phyloP scores from a whole-genome alignment of 2,329 filamentous ascomycete species.

The Botrytis paeoniae region DNA sequence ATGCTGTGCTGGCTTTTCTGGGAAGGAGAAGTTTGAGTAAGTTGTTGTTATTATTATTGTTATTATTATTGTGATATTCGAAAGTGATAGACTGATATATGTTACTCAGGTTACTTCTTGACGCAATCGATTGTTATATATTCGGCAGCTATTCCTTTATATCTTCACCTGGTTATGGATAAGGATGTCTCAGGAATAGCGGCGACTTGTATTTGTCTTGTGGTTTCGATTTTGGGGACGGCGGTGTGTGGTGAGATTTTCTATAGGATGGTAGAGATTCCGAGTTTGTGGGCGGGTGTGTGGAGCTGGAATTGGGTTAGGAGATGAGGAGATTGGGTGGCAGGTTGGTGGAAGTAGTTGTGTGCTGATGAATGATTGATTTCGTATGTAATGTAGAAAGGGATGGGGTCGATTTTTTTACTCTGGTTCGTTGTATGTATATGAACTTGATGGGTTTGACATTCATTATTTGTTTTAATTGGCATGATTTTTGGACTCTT shows the following conservation, averaged over 20 bases:
- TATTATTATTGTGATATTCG: not conserved
- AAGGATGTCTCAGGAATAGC: not conserved
- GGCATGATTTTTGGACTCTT: no score
- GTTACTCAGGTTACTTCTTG: slow-evolving; percentile 42
- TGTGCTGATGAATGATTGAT: not conserved
- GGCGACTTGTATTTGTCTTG: slow-evolving; percentile 4
- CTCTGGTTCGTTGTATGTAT: not conserved
- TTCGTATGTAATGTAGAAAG: not conserved
- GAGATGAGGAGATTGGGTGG: not conserved
- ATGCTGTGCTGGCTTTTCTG: slow-evolving; percentile 39
- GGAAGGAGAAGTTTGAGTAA: slow-evolving; percentile 46
- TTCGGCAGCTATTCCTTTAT: slow-evolving; percentile 43
- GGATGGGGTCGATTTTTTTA: not conserved
- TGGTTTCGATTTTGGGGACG: not conserved
- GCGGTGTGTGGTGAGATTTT: slow-evolving; percentile 19
- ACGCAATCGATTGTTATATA: slow-evolving; percentile 44
- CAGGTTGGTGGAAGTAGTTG: no score
- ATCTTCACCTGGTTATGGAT: slow-evolving; percentile 16
- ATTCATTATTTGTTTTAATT: no score
- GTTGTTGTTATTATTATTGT: no score
- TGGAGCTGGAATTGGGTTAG: slow-evolving; percentile 19
- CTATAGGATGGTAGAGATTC: slow-evolving; percentile 23
- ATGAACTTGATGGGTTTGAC: not conserved
- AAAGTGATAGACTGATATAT: not conserved
- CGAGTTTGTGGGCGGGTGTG: slow-evolving; percentile 19